Conservation (phyloP, 1,139 yeast genomes). For the Pneumocystis wakefieldiae region DNA sequence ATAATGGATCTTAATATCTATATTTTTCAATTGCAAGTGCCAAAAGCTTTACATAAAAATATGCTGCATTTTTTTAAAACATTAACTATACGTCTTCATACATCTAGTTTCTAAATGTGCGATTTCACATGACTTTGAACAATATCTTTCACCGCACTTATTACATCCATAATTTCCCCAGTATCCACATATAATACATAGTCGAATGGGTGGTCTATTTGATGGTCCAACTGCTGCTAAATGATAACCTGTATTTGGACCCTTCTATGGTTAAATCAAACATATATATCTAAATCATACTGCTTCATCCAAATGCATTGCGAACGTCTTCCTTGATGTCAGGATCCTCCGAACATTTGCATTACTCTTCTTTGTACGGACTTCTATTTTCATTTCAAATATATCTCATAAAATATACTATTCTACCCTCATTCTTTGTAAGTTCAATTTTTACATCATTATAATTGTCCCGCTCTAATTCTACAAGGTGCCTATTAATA, state of each 20-base stretch:
- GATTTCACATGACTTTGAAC: slow-evolving; percentile 25
- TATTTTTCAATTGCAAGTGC: background rate
- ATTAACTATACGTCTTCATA: background rate
- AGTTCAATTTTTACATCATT: slow-evolving; percentile 26
- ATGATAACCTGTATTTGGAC: slow-evolving; percentile 13
- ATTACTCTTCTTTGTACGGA: slow-evolving; percentile 10
- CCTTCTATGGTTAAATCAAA: slow-evolving; percentile 16
- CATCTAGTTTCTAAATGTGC: slow-evolving; percentile 31
- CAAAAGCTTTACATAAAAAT: background rate
- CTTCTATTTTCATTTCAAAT: slow-evolving; percentile 11
- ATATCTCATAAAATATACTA: slow-evolving; percentile 12
- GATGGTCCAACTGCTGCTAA: slow-evolving; percentile 23
- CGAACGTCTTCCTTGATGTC: slow-evolving; percentile 27
- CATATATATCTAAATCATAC: slow-evolving; percentile 7
- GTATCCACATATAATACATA: slow-evolving; percentile 32
- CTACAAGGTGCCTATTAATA: slow-evolving; percentile 24
- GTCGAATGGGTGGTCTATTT: slow-evolving; percentile 23
- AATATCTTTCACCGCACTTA: slow-evolving; percentile 27
- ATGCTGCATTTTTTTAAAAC: background rate
- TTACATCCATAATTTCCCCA: slow-evolving; percentile 26
- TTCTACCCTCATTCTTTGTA: slow-evolving; percentile 18
- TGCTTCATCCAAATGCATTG: slow-evolving; percentile 31
- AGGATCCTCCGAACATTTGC: slow-evolving; percentile 22
- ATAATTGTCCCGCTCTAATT: slow-evolving; percentile 29
- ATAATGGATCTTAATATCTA: background rate